Evolutionary conservation across 768 basidiomycete genomes (phyloP), one percentile per base, ranked within the genome.

Genomic region (Candolleomyces eurysporus): DNA sequence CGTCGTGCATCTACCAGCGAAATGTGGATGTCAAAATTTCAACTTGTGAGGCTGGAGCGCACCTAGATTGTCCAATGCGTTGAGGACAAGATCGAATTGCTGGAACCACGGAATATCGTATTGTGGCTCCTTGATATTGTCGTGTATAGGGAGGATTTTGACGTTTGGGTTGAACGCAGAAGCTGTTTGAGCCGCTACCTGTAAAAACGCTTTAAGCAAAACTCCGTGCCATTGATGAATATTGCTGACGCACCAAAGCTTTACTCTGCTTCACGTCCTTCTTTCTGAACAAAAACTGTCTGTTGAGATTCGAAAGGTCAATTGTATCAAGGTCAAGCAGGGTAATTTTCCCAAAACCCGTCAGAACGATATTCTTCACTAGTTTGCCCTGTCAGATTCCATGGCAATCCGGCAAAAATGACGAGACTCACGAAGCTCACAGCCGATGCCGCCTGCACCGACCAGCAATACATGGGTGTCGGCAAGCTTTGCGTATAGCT

Each of bases 201-300:
- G 66, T 0, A 32, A 50, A 59, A 32, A 61, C 40, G 30, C 30
- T 19, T 43, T 57, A 9, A 19, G 36, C 53, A 48, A 21, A 32
- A 43, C 17, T 19, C 21, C 51, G 30, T n/a, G 11, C 21, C 45
- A 5, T 22, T 3, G 5, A 2, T 57, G 26, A 39, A 63, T 30
- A 16, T 36, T 32, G 32, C 49, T 32, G 43, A 30, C 86, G 48
- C 61, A 94, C 95, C 75, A 96, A 70, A 2, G 96, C 92, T 78
- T 99, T 99, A 68, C 95, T 90, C 69, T 97, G 92, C 71, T 97
- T 97, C 59, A 99, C 91, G 68, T 98, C 95, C 70, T 96, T 96
- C 76, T 98, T 98, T 64, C 85, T 84, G 77, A 99, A 99, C 45
- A 99, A 79, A 73, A 98, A 99, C 68, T 98, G 96, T 21, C 96